Evolutionary conservation across 257 asterid species (phyloP).

Genomic region (Rauvolfia tetraphylla): DNA sequence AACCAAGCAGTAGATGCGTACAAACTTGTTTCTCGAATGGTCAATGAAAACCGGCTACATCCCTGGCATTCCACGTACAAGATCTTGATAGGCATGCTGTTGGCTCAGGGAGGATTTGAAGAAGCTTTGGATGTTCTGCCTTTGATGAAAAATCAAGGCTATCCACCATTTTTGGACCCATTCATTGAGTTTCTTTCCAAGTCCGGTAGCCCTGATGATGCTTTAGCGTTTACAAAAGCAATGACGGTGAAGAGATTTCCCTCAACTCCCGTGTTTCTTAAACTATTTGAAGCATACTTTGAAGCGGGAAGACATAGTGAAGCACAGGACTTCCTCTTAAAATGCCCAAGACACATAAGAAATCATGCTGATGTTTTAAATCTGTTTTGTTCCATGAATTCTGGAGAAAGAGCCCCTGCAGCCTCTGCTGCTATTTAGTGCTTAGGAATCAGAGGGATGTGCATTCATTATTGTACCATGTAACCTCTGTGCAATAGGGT

Average conservation of each 20-base stretch:
- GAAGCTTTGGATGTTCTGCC: slow-evolving; percentile 59
- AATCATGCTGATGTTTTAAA: slow-evolving; percentile 68
- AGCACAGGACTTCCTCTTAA: slow-evolving; percentile 73
- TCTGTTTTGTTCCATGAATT: slow-evolving; percentile 43
- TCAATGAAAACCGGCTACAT: slow-evolving; percentile 36
- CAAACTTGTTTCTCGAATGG: slow-evolving; percentile 52
- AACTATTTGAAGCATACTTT: slow-evolving; percentile 59
- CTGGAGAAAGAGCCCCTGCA: slow-evolving; percentile 23
- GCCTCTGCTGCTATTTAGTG: slow-evolving; percentile 23
- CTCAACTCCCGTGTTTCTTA: slow-evolving; percentile 42
- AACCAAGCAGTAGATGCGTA: slow-evolving; percentile 49
- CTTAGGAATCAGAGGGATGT: slow-evolving; percentile 34
- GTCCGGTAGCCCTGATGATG: slow-evolving; percentile 65
- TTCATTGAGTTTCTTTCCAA: slow-evolving; percentile 51
- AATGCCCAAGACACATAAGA: slow-evolving; percentile 55
- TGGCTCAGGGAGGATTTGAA: slow-evolving; percentile 41
- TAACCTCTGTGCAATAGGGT: slow-evolving; percentile 18
- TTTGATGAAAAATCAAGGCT: slow-evolving; percentile 69
- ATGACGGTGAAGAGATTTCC: slow-evolving; percentile 52
- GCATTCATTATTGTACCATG: slow-evolving; percentile 21
- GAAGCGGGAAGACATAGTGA: slow-evolving; percentile 46
- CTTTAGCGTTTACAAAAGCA: slow-evolving; percentile 43
- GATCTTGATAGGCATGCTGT: slow-evolving; percentile 48
- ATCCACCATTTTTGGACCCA: slow-evolving; percentile 55
- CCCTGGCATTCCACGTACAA: slow-evolving; percentile 61